A percentile compares a stretch with the other conserved stretches of the same genome.
phyloP scores from a whole-genome alignment of 2,329 filamentous ascomycete genomes.

The Tolypocladium capitatum region DNA sequence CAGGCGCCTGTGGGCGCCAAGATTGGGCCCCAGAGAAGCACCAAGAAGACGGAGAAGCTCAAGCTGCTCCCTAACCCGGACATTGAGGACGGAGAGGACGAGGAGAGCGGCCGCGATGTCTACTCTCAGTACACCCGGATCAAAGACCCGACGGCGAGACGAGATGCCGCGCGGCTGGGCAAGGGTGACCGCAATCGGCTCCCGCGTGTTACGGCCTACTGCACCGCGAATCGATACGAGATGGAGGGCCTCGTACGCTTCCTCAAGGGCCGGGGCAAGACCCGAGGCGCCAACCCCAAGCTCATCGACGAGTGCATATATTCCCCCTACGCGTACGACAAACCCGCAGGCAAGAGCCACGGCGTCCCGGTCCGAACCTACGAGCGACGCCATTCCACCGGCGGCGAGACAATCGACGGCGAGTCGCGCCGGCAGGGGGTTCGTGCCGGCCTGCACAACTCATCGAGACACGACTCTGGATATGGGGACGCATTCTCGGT shows the following conservation, averaged over 20 bases:
- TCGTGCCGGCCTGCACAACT: conserved; percentile 46
- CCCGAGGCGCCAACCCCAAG: conserved; percentile 72
- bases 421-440: conserved; percentile 36
- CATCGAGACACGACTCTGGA: conserved; percentile 19
- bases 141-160: conserved; percentile 84
- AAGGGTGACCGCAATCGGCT: conserved; percentile 83
- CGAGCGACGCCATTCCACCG: conserved; percentile 64
- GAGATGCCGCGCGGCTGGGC: conserved; percentile 82
- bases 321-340: conserved; percentile 74
- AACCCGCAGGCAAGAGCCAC: conserved; percentile 15
- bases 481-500: conserved; percentile 15
- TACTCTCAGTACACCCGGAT: conserved; percentile 97
- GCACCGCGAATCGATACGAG: conserved; percentile 82
- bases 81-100: conserved; percentile 62
- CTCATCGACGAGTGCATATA: conserved; percentile 97
- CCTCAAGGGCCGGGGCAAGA: conserved; percentile 70
- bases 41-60: conserved; percentile 90
- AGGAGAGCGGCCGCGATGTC: conserved; percentile 87
- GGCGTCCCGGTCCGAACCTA: conserved; percentile 29
- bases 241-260: conserved; percentile 84
- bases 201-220: conserved; percentile 91
- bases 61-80: conserved; percentile 93
- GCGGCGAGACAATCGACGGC: conserved; percentile 40
- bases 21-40: conserved; percentile 87
- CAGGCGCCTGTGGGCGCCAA: conserved; percentile 40